phyloP scores from a whole-genome alignment of 176 grass and related monocot species.

The Metroxylon sagu region DNA sequence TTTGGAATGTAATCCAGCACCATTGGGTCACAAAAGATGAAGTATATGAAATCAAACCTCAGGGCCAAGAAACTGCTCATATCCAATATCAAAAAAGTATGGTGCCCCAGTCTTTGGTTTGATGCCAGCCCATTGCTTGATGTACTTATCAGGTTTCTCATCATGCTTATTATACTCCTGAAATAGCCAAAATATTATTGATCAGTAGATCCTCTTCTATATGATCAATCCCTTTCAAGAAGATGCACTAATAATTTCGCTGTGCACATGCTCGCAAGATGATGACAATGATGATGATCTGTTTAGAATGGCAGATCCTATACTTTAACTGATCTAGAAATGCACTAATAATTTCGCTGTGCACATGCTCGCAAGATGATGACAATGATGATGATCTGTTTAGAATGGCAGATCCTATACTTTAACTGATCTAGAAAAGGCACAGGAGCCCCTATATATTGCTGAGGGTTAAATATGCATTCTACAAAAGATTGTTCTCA shows the following conservation, averaged over 20 bases:
- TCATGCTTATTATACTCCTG: constrained; percentile 92
- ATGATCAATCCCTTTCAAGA: not conserved
- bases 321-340: no score
- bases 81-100: constrained; percentile 89
- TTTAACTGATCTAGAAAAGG: no score
- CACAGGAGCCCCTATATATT: no score
- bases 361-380: no score
- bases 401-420: no score
- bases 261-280: not conserved
- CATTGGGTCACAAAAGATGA: constrained; percentile 1
- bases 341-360: not conserved
- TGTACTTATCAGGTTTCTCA: constrained; percentile 79
- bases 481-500: no score
- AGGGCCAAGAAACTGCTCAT: constrained; percentile 97
- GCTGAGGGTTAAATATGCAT: no score
- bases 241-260: not conserved
- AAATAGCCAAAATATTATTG: constrained; percentile 18
- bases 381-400: no score
- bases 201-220: not conserved
- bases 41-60: constrained; percentile 55
- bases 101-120: constrained; percentile 90
- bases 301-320: no score
- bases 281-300: no score
- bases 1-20: not conserved
- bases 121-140: constrained; percentile 70